These are phyloP conservation scores for Scleromitrula shiraiana DNA, from an alignment of 2,329 filamentous ascomycete species.

Conservation along the genomic window DNA sequence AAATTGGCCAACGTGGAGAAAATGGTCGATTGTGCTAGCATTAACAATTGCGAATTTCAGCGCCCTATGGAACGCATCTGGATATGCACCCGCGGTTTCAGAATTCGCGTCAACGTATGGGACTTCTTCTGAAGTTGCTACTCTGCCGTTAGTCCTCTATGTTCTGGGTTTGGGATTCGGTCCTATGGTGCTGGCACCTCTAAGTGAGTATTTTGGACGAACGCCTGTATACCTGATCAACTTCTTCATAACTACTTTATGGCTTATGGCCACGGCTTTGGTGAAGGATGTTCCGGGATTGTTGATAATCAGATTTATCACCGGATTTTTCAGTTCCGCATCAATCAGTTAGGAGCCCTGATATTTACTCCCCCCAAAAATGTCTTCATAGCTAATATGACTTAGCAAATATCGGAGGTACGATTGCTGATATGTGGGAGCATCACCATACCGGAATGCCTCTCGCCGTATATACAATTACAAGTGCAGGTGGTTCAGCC, in stretches of 20 bases:
- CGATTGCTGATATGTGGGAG: constrained; percentile 38
- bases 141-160: constrained; percentile 29
- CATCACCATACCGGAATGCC: constrained; percentile 7
- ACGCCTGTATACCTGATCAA: constrained; percentile 34
- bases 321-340: constrained; percentile 37
- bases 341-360: not conserved
- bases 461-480: constrained; percentile 2
- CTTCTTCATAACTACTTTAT: constrained; percentile 45
- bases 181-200: constrained; percentile 50
- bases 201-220: constrained; percentile 53
- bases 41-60: constrained; percentile 15
- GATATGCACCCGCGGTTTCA: not conserved
- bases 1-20: constrained; percentile 21
- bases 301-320: constrained; percentile 40
- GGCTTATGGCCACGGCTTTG: constrained; percentile 56
- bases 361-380: not conserved
- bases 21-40: constrained; percentile 20
- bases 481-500: constrained; percentile 27
- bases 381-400: not conserved
- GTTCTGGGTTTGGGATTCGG: constrained; percentile 57
- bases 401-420: constrained; percentile 31
- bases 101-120: not conserved
- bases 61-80: constrained; percentile 32
- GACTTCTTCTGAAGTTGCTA: constrained; percentile 1
- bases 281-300: constrained; percentile 41